Evolutionary conservation across 2,329 filamentous ascomycete genomes (phyloP), one percentile per base, ranked within the genome.

Genomic region (Ophiocordyceps sinensis): DNA sequence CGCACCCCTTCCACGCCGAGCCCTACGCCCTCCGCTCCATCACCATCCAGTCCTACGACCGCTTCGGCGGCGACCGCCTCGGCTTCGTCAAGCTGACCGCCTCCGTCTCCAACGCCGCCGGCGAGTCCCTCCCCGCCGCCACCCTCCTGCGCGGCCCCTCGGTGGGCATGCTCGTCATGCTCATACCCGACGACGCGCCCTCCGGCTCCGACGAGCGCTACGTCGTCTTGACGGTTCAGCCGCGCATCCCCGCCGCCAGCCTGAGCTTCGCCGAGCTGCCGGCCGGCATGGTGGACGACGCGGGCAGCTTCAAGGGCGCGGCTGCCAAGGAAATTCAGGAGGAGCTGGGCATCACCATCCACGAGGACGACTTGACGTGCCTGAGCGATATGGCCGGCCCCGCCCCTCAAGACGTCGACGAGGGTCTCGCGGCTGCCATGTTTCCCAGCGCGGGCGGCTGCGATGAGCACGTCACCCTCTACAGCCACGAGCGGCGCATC

Each of bases 261-360:
- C 53, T 79, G 26, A 57, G 66, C 31, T 68, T 77, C 46, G 60
- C 70, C 3, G 70, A 79, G 53, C 49, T 79, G 12, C 75, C 75
- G 0, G 75, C 75, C 0, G 69, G 73, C 7, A 71, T 77, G 73
- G 65, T 77, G 3, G 70, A 76, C 48, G 65, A 66, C 41, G 53
- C 60, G 13, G 71, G 68, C 1, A 67, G 61, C 26, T 79, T 79
- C 50, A 64, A 65, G 12, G 75, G 76, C 21, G 64, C 65, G 0
- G 76, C 75, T 2, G 75, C 75, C 3, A 67, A 63, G 49, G 76
- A 80, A 60, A 75, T 80, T 10, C 45, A 71, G 44, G 75, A 79
- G 58, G 76, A 79, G 55, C 60, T 77, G 2, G 73, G 71, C 13
- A 51, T 79, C 11, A 62, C 61, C 38, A 75, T 79, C 31, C 55